Conservation (phyloP, 2,329 filamentous ascomycete species). For the Parastagonospora nodorum region DNA sequence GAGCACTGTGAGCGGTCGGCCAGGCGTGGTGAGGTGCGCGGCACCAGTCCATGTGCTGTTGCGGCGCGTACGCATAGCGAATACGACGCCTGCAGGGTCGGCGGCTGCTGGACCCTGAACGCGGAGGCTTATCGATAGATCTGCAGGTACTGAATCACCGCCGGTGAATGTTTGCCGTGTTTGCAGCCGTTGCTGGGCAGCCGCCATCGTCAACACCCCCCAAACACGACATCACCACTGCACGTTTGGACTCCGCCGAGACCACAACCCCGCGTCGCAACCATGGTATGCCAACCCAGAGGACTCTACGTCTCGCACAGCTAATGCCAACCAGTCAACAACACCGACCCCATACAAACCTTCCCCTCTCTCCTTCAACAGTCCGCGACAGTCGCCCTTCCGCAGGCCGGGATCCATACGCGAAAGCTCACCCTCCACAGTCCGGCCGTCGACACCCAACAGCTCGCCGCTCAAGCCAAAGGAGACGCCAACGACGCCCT, state of each 20-base stretch:
- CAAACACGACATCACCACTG: conserved; percentile 13
- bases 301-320: conserved; percentile 4
- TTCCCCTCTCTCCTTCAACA: conserved; percentile 52
- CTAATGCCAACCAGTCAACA: conserved; percentile 30
- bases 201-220: conserved; percentile 26
- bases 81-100: neutral
- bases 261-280: neutral
- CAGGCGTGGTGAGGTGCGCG: neutral
- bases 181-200: conserved; percentile 23
- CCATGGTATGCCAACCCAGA: conserved; percentile 7
- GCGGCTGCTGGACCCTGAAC: neutral
- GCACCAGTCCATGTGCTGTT: neutral
- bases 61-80: conserved; percentile 3
- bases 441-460: conserved; percentile 47
- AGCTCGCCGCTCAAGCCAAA: conserved; percentile 49
- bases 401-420: conserved; percentile 49
- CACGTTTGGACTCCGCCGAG: neutral
- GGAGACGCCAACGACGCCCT: conserved; percentile 32
- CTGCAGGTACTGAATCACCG: conserved; percentile 4
- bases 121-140: conserved; percentile 18
- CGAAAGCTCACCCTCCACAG: conserved; percentile 46
- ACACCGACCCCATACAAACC: conserved; percentile 48
- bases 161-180: conserved; percentile 11
- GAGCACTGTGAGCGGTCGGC: neutral
- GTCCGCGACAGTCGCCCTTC: conserved; percentile 52